A percentile compares a stretch with the other conserved stretches of the same genome.
phyloP scores from a whole-genome alignment of 2,329 filamentous ascomycete species.

The Samsoniella hepiali region DNA sequence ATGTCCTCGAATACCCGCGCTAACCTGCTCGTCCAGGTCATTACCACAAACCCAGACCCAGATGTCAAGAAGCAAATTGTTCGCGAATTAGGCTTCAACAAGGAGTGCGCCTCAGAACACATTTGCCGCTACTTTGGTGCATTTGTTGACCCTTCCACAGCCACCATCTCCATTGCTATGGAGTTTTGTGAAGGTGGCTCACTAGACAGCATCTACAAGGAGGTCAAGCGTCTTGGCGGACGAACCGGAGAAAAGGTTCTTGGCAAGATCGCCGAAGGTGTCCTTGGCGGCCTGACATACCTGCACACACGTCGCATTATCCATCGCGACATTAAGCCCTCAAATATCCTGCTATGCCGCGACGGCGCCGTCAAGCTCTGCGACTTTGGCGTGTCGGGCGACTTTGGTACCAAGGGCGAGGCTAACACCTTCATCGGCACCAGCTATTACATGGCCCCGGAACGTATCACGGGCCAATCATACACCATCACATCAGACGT shows the following conservation, averaged over 20 bases:
- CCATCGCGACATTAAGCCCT: constrained; percentile 97
- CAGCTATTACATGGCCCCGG: constrained; percentile 98
- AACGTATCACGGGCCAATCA: constrained; percentile 93
- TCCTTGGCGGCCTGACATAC: constrained; percentile 90
- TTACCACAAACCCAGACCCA: constrained; percentile 95
- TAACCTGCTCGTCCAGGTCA: constrained; percentile 61
- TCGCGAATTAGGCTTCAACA: constrained; percentile 95
- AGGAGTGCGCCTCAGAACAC: constrained; percentile 90
- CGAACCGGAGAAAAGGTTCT: constrained; percentile 96
- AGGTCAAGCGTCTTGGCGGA: constrained; percentile 92
- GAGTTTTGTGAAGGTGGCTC: constrained; percentile 98
- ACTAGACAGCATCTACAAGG: constrained; percentile 93
- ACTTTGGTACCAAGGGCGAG: constrained; percentile 97
- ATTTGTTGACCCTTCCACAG: constrained; percentile 92
- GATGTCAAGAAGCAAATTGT: constrained; percentile 99
- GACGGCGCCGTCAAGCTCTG: constrained; percentile 95
- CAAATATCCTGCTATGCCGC: constrained; percentile 90
- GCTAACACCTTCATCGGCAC: constrained; percentile 99
- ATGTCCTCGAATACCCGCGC: constrained; percentile 22
- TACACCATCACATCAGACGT: constrained; percentile 99
- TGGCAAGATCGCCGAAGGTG: constrained; percentile 93
- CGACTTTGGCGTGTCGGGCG: constrained; percentile 95
- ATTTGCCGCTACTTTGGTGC: constrained; percentile 98
- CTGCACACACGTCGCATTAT: constrained; percentile 96
- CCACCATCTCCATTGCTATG: constrained; percentile 98